Evolutionary conservation across 108 stramenopile species (phyloP).

Genomic region (Phaeodactylum tricornutum): DNA sequence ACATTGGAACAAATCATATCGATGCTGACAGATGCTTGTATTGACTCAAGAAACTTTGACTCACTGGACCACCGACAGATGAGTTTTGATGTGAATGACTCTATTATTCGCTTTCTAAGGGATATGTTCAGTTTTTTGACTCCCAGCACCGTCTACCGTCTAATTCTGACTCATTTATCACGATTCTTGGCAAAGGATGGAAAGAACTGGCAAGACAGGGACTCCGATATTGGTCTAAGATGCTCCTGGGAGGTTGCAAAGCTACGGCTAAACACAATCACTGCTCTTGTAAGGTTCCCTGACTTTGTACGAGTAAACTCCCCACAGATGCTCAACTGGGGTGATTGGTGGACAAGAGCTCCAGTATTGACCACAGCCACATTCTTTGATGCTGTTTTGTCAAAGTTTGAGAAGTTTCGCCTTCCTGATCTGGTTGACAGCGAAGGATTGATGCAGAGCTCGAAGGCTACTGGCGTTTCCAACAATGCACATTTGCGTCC

Average conservation of each 20-base stretch:
- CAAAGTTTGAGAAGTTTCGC: conserved; percentile 34
- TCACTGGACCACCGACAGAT: conserved; percentile 69
- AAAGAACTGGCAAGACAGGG: conserved; percentile 64
- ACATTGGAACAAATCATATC: conserved; percentile 52
- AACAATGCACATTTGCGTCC: conserved; percentile 36
- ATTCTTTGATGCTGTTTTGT: conserved; percentile 50
- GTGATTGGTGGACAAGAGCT: conserved; percentile 25
- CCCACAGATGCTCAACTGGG: conserved; percentile 63
- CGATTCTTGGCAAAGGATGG: conserved; percentile 60
- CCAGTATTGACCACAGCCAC: conserved; percentile 13
- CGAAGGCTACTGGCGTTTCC: no score
- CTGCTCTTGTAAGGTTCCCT: conserved; percentile 71
- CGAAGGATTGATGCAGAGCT: conserved; percentile 26
- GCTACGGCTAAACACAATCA: conserved; percentile 72
- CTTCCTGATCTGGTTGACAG: conserved; percentile 27
- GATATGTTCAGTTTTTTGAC: conserved; percentile 76
- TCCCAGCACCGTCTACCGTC: conserved; percentile 49
- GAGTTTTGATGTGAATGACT: conserved; percentile 83
- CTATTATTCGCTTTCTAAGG: conserved; percentile 64
- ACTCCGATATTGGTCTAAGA: conserved; percentile 68
- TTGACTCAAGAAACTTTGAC: conserved; percentile 81
- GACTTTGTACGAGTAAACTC: conserved; percentile 62
- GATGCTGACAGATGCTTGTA: conserved; percentile 68
- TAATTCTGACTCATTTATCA: conserved; percentile 61
- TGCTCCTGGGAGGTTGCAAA: conserved; percentile 78